Evolutionary conservation across 495 filamentous ascomycete genomes (phyloP).

Genomic region (Penicillium dipodomyicola): DNA sequence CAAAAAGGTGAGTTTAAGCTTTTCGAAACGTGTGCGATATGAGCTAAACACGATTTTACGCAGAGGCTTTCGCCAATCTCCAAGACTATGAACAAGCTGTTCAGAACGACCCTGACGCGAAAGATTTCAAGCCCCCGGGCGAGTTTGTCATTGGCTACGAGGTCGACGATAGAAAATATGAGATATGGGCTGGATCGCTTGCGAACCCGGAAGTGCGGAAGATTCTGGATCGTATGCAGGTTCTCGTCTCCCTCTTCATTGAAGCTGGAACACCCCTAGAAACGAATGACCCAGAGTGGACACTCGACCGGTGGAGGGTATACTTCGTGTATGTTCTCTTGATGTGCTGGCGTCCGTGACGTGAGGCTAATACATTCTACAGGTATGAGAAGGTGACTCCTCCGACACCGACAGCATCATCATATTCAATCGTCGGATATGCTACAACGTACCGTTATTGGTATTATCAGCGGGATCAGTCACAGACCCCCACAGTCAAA

Average conservation of each 20-base stretch:
- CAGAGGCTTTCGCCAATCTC: slow-evolving; percentile 62
- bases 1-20: slow-evolving; percentile 54
- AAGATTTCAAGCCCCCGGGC: slow-evolving; percentile 62
- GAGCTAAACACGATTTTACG: slow-evolving; percentile 1
- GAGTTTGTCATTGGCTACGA: slow-evolving; percentile 53
- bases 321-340: slow-evolving; percentile 63
- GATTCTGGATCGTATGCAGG: slow-evolving; percentile 73
- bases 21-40: neutral
- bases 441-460: slow-evolving; percentile 83
- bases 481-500: slow-evolving; percentile 29
- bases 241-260: slow-evolving; percentile 83
- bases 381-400: slow-evolving; percentile 66
- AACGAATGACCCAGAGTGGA: slow-evolving; percentile 70
- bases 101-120: slow-evolving; percentile 48
- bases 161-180: slow-evolving; percentile 49
- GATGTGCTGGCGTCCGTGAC: neutral
- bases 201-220: slow-evolving; percentile 56
- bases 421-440: slow-evolving; percentile 80
- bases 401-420: slow-evolving; percentile 44
- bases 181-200: slow-evolving; percentile 61
- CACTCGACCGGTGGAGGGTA: slow-evolving; percentile 77
- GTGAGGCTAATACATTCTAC: slow-evolving; percentile 5
- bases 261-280: slow-evolving; percentile 78
- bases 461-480: slow-evolving; percentile 36
- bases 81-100: slow-evolving; percentile 59